A percentile compares a stretch with the other conserved stretches of the same genome.
Evolutionary conservation across 169 alveolate genomes (phyloP).

Genomic region (Plasmodium yoelii): DNA sequence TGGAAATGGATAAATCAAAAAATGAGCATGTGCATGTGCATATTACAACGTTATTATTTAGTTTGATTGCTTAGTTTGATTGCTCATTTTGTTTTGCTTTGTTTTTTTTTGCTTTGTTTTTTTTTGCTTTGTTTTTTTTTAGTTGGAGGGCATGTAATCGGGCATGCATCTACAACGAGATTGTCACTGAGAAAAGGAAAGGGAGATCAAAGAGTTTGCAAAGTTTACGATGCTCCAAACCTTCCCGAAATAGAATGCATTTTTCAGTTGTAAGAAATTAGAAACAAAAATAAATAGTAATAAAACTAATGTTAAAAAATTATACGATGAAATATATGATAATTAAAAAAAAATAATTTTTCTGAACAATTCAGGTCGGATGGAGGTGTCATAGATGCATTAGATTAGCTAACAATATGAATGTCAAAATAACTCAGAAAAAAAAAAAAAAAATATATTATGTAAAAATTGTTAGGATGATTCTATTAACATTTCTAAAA

Average conservation of each 20-base stretch:
- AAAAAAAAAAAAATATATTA: background rate
- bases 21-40: slow-evolving; percentile 1
- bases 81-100: background rate
- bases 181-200: slow-evolving; percentile 96
- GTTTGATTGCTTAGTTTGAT: too few species aligned
- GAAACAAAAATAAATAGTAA: slow-evolving; percentile 7
- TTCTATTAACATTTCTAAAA: slow-evolving; percentile 55
- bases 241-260: slow-evolving; percentile 96
- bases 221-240: slow-evolving; percentile 97
- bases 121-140: background rate
- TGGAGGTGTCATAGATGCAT: slow-evolving; percentile 76
- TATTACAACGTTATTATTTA: background rate
- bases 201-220: slow-evolving; percentile 95
- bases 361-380: slow-evolving; percentile 72
- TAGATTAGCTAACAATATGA: slow-evolving; percentile 37
- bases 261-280: slow-evolving; percentile 85
- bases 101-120: slow-evolving; percentile 8
- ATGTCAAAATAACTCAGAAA: background rate
- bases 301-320: background rate
- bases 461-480: slow-evolving; percentile 17
- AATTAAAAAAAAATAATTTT: slow-evolving; percentile 3
- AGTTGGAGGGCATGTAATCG: slow-evolving; percentile 99
- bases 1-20: background rate
- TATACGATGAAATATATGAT: too few species aligned
- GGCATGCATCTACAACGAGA: slow-evolving; percentile 97